A percentile compares a stretch with the other conserved stretches of the same genome.
Conservation (phyloP, 2,329 filamentous ascomycete species). For the Aspergillus phoenicis region DNA sequence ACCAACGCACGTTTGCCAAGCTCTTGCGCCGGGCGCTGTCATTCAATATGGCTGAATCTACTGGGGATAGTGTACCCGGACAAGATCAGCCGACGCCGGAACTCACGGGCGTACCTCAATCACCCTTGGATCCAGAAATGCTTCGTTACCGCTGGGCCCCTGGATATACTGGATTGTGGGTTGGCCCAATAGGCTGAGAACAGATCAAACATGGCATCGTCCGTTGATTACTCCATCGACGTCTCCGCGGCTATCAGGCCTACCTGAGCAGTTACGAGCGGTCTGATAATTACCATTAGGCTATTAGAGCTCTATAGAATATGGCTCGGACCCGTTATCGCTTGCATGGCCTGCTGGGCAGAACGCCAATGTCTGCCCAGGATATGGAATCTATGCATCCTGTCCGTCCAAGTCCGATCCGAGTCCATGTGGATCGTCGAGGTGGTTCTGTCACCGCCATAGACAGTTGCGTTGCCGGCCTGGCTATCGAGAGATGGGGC, state of each 20-base stretch:
- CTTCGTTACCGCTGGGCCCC: slow-evolving; percentile 5
- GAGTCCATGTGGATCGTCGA: neutral
- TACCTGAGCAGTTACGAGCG: neutral
- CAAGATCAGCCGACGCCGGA: neutral
- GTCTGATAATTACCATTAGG: no score
- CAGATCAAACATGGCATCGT: neutral
- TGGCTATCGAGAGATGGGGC: neutral
- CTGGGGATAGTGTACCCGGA: neutral
- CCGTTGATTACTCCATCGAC: no score
- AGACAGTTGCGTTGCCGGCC: neutral
- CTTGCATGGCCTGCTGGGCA: neutral
- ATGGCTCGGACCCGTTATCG: neutral
- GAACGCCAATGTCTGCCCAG: neutral
- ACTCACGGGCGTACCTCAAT: neutral
- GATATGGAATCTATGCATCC: neutral
- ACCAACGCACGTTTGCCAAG: slow-evolving; percentile 3
- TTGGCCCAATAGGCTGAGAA: neutral
- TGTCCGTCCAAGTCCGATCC: neutral
- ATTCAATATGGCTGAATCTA: neutral
- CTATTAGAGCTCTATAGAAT: neutral
- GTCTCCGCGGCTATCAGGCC: no score
- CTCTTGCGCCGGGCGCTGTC: neutral
- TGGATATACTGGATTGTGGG: slow-evolving; percentile 1
- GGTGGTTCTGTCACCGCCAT: neutral
- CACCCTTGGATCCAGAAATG: slow-evolving; percentile 3